These are phyloP conservation scores for Paradendryphiella salina DNA, from an alignment of 2,329 filamentous ascomycete species.

Conservation along the genomic window DNA sequence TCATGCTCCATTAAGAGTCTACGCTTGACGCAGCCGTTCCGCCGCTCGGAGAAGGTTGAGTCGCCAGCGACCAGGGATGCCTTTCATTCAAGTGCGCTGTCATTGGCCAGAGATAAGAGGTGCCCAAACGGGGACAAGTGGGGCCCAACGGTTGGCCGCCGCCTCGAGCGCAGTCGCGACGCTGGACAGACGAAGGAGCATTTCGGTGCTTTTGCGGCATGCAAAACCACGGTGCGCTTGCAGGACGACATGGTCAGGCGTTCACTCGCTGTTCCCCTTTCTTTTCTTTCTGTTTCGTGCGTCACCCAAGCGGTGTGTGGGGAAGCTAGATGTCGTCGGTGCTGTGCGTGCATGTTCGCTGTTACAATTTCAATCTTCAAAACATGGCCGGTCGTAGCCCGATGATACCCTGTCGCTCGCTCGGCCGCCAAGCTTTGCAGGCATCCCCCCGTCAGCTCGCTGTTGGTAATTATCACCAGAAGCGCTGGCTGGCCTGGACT, in stretches of 20 bases:
- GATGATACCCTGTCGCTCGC: slow-evolving; percentile 11
- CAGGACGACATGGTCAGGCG: neutral
- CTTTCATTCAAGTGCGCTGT: neutral
- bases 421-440: slow-evolving; percentile 12
- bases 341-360: neutral
- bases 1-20: slow-evolving; percentile 10
- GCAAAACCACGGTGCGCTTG: neutral
- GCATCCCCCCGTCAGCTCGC: slow-evolving; percentile 16
- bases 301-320: neutral
- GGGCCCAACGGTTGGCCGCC: slow-evolving; percentile 15
- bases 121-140: slow-evolving; percentile 14
- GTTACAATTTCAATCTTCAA: slow-evolving; percentile 11
- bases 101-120: slow-evolving; percentile 39
- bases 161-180: slow-evolving; percentile 2
- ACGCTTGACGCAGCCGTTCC: slow-evolving; percentile 18
- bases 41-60: slow-evolving; percentile 17
- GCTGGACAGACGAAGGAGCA: neutral
- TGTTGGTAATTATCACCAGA: slow-evolving; percentile 17
- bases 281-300: no score
- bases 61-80: slow-evolving; percentile 7
- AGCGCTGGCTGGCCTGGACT: slow-evolving; percentile 15
- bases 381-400: slow-evolving; percentile 12
- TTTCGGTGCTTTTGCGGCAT: neutral
- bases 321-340: neutral
- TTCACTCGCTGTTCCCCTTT: neutral